These are phyloP conservation scores for Geotrichum europaeum DNA, from an alignment of 1,139 yeast genomes.

Conservation along the genomic window DNA sequence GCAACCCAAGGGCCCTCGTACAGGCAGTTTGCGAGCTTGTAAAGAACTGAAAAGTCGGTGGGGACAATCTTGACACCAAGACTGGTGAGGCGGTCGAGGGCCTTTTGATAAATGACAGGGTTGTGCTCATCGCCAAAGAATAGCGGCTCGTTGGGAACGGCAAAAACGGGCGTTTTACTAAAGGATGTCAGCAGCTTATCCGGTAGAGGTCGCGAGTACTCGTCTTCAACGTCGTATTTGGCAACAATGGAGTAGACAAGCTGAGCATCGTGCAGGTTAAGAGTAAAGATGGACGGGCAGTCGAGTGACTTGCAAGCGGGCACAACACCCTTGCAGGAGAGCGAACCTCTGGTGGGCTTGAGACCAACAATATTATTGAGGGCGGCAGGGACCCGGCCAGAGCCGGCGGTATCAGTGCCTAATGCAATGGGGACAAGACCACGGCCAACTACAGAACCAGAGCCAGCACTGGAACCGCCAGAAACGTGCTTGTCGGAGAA, in stretches of 20 bases:
- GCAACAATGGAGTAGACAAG: constrained; percentile 64
- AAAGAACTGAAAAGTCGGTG: constrained; percentile 65
- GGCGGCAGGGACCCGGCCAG: constrained; percentile 97
- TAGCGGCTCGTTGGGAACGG: constrained; percentile 62
- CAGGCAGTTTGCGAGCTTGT: constrained; percentile 78
- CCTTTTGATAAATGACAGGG: constrained; percentile 56
- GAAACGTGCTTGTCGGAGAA: constrained; percentile 71
- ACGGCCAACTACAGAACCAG: constrained; percentile 80
- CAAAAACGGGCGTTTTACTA: constrained; percentile 56
- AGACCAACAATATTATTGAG: constrained; percentile 84
- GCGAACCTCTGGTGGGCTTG: constrained; percentile 85
- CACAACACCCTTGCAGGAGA: constrained; percentile 82
- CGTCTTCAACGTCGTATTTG: constrained; percentile 68
- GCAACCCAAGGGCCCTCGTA: constrained; percentile 99
- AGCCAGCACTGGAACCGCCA: constrained; percentile 97
- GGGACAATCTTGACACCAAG: constrained; percentile 55
- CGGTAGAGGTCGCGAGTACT: constrained; percentile 74
- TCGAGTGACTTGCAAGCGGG: constrained; percentile 97
- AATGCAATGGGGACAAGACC: constrained; percentile 84
- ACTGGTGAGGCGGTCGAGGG: constrained; percentile 51
- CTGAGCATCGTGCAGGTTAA: constrained; percentile 79
- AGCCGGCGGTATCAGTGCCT: constrained; percentile 98
- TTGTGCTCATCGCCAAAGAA: constrained; percentile 83
- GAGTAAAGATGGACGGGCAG: constrained; percentile 79
- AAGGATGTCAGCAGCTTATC: constrained; percentile 55